phyloP scores from a whole-genome alignment of 2,329 filamentous ascomycete genomes.

The Cladosporium sphaerospermum region DNA sequence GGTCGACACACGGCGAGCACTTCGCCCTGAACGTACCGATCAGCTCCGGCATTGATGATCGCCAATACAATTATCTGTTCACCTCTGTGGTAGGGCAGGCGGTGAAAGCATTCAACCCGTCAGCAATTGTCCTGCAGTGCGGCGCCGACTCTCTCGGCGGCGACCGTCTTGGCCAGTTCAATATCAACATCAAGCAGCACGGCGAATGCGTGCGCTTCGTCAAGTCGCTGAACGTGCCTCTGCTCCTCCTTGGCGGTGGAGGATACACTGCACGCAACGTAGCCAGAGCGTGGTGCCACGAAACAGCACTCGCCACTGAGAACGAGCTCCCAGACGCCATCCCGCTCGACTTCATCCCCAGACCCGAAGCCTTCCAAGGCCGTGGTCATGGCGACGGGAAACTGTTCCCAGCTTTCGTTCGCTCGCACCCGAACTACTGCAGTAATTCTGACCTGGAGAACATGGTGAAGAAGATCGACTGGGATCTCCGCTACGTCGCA shows the following conservation, averaged over 20 bases:
- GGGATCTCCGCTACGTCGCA: conserved; percentile 79
- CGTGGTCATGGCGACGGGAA: conserved; percentile 62
- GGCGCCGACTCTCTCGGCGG: conserved; percentile 90
- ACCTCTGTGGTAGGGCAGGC: conserved; percentile 69
- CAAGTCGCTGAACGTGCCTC: conserved; percentile 69
- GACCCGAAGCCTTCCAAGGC: conserved; percentile 72
- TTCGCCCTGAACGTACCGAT: conserved; percentile 62
- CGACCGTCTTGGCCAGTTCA: conserved; percentile 87
- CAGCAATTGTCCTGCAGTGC: conserved; percentile 86
- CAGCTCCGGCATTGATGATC: conserved; percentile 59
- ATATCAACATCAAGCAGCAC: conserved; percentile 88
- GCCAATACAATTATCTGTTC: conserved; percentile 77
- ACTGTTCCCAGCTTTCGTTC: conserved; percentile 75
- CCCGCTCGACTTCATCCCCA: conserved; percentile 66
- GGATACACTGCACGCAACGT: conserved; percentile 95
- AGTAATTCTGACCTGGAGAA: conserved; percentile 73
- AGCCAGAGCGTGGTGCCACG: conserved; percentile 88
- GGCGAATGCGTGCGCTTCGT: conserved; percentile 82
- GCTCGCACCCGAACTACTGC: conserved; percentile 50
- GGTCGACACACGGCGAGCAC: conserved; percentile 68
- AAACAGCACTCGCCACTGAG: conserved; percentile 81
- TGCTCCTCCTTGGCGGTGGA: conserved; percentile 85
- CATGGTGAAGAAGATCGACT: conserved; percentile 69
- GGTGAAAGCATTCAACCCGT: conserved; percentile 72
- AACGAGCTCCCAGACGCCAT: conserved; percentile 66